These are phyloP conservation scores for Daldinia eschscholtzii DNA, from an alignment of 2,329 filamentous ascomycete genomes.

Conservation along the genomic window DNA sequence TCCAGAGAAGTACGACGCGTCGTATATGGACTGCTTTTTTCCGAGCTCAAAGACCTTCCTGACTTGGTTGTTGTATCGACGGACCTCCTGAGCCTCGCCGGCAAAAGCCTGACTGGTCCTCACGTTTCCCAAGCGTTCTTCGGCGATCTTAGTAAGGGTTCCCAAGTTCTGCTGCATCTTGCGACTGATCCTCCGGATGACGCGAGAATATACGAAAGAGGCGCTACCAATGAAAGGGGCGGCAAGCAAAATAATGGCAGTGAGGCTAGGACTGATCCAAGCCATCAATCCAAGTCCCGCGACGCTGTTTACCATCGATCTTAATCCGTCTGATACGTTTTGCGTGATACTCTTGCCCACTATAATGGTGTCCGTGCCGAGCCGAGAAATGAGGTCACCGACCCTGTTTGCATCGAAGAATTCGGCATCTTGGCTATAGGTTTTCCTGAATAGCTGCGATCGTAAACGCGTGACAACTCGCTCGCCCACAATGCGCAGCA, in stretches of 20 bases:
- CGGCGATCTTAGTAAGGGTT: slow-evolving; percentile 94
- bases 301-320: slow-evolving; percentile 87
- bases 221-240: slow-evolving; percentile 91
- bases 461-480: slow-evolving; percentile 91
- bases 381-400: slow-evolving; percentile 93
- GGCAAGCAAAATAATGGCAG: slow-evolving; percentile 85
- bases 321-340: slow-evolving; percentile 95
- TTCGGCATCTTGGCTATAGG: slow-evolving; percentile 96
- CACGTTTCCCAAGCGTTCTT: slow-evolving; percentile 97
- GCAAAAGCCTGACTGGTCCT: slow-evolving; percentile 97
- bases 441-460: slow-evolving; percentile 89
- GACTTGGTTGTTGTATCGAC: slow-evolving; percentile 91
- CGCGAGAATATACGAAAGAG: slow-evolving; percentile 90
- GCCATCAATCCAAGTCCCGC: slow-evolving; percentile 94
- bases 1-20: slow-evolving; percentile 87
- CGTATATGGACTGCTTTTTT: slow-evolving; percentile 86
- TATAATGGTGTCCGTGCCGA: slow-evolving; percentile 96
- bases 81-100: slow-evolving; percentile 89
- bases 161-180: slow-evolving; percentile 95
- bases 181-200: slow-evolving; percentile 89
- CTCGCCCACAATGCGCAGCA: slow-evolving; percentile 94
- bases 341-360: slow-evolving; percentile 99
- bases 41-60: slow-evolving; percentile 92
- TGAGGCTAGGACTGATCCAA: slow-evolving; percentile 93
- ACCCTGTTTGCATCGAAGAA: slow-evolving; percentile 99